A percentile compares a stretch with the other conserved stretches of the same genome.
Conservation (phyloP, 495 filamentous ascomycete genomes). For the Evansstolkia leycettana region DNA sequence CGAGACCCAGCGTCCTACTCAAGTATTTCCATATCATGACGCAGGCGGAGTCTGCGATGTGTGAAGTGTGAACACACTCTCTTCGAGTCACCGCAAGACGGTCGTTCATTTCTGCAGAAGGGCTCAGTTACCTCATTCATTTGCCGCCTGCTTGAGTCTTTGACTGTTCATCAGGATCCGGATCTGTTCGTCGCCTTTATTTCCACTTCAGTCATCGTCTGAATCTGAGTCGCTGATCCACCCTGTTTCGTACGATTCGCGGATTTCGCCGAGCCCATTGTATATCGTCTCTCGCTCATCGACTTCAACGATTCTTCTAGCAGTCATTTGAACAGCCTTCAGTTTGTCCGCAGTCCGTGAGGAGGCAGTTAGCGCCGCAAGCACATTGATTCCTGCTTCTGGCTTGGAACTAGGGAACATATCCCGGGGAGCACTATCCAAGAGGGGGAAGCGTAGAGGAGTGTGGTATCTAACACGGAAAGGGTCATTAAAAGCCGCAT, state of each 20-base stretch:
- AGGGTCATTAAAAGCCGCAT: neutral
- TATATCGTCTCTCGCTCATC: slow-evolving; percentile 73
- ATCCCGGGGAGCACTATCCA: slow-evolving; percentile 70
- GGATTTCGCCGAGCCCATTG: slow-evolving; percentile 74
- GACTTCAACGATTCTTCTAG: slow-evolving; percentile 45
- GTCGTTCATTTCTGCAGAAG: too few species aligned
- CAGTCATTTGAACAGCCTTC: slow-evolving; percentile 49
- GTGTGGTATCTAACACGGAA: slow-evolving; percentile 38
- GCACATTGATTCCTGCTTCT: slow-evolving; percentile 39
- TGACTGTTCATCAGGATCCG: too few species aligned
- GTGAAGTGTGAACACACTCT: too few species aligned
- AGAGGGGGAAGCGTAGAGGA: slow-evolving; percentile 55
- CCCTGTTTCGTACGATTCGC: slow-evolving; percentile 79
- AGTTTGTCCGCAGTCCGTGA: slow-evolving; percentile 55
- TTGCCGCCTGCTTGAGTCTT: too few species aligned
- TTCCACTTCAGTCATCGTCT: slow-evolving; percentile 50
- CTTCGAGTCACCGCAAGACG: too few species aligned
- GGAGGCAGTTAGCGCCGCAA: slow-evolving; percentile 60
- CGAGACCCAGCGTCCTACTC: too few species aligned
- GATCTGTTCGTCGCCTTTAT: neutral
- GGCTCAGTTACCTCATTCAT: too few species aligned
- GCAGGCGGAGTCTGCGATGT: too few species aligned
- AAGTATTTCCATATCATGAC: too few species aligned
- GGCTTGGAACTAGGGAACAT: slow-evolving; percentile 35
- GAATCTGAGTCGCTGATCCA: slow-evolving; percentile 80